These are phyloP conservation scores for Emericellopsis atlantica DNA, from an alignment of 2,329 filamentous ascomycete genomes.

Conservation along the genomic window DNA sequence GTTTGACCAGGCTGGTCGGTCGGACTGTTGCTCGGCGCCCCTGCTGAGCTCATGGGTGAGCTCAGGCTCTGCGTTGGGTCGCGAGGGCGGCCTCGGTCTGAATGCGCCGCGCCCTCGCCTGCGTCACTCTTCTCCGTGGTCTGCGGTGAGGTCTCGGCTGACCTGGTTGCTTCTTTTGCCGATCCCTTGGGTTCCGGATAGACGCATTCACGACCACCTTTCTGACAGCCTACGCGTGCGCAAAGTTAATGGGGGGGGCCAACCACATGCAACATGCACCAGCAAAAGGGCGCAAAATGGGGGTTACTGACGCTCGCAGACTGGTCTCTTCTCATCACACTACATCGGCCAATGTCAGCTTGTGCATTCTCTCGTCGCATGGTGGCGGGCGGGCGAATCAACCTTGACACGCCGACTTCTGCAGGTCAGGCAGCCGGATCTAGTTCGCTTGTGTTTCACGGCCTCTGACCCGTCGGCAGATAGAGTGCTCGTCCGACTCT, in stretches of 20 bases:
- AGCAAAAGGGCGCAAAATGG: constrained; percentile 1
- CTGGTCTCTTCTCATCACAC: constrained; percentile 83
- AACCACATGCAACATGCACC: no score
- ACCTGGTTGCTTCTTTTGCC: constrained; percentile 14
- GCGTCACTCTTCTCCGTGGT: constrained; percentile 27
- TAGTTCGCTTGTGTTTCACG: constrained; percentile 84
- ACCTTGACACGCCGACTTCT: constrained; percentile 77
- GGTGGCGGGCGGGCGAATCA: constrained; percentile 11
- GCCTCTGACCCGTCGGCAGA: constrained; percentile 30
- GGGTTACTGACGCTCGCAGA: constrained; percentile 58
- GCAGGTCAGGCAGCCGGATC: constrained; percentile 90
- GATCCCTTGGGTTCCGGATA: constrained; percentile 59
- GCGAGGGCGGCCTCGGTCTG: constrained; percentile 3
- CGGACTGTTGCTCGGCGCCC: constrained; percentile 13
- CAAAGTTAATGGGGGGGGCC: no score
- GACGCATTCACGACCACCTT: constrained; percentile 79
- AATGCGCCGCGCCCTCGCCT: no score
- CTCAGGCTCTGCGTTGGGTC: constrained; percentile 25
- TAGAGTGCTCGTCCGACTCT: background rate
- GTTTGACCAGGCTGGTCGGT: background rate
- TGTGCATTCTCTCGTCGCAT: constrained; percentile 1
- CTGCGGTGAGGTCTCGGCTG: constrained; percentile 30
- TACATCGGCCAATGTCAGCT: constrained; percentile 23
- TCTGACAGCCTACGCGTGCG: constrained; percentile 67
- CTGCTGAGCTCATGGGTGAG: constrained; percentile 32